Conservation (phyloP, 2,329 filamentous ascomycete species). For the Fusarium robinianum region DNA sequence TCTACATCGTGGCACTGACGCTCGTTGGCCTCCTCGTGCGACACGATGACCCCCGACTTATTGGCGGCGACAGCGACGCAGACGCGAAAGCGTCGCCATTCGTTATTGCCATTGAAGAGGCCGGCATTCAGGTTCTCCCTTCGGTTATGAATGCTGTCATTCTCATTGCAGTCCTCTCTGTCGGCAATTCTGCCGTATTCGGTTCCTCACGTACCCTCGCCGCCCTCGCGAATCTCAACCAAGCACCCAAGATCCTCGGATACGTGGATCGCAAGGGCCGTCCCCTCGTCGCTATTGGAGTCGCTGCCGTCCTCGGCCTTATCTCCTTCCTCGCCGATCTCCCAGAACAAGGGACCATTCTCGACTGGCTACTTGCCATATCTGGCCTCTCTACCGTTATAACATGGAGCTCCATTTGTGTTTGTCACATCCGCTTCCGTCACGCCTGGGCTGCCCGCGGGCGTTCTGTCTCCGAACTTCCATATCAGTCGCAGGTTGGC, state of each 20-base stretch:
- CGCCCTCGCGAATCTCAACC: constrained; percentile 84
- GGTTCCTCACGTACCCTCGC: constrained; percentile 89
- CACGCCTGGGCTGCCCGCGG: constrained; percentile 73
- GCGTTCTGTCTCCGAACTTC: constrained; percentile 74
- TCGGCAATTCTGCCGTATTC: constrained; percentile 91
- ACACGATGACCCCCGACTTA: constrained; percentile 67
- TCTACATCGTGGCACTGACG: constrained; percentile 83
- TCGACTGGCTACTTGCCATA: constrained; percentile 79
- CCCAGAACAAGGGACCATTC: constrained; percentile 61
- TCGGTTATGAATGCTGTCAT: constrained; percentile 96
- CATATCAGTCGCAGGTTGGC: constrained; percentile 80
- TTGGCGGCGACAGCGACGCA: constrained; percentile 58
- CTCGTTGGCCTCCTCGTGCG: constrained; percentile 83
- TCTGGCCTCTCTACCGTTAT: constrained; percentile 76
- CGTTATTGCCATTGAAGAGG: constrained; percentile 87
- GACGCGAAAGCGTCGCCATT: constrained; percentile 84
- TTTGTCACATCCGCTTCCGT: constrained; percentile 93
- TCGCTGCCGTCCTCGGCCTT: constrained; percentile 71
- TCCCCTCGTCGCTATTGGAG: constrained; percentile 71
- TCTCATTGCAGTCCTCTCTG: constrained; percentile 84
- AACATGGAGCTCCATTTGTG: constrained; percentile 82
- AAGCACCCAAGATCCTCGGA: constrained; percentile 75
- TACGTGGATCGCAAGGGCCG: constrained; percentile 86
- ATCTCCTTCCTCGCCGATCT: constrained; percentile 77
- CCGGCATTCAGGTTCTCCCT: constrained; percentile 78